Evolutionary conservation across 2,329 filamentous ascomycete species (phyloP).

Genomic region (Penicillium vulpinum): DNA sequence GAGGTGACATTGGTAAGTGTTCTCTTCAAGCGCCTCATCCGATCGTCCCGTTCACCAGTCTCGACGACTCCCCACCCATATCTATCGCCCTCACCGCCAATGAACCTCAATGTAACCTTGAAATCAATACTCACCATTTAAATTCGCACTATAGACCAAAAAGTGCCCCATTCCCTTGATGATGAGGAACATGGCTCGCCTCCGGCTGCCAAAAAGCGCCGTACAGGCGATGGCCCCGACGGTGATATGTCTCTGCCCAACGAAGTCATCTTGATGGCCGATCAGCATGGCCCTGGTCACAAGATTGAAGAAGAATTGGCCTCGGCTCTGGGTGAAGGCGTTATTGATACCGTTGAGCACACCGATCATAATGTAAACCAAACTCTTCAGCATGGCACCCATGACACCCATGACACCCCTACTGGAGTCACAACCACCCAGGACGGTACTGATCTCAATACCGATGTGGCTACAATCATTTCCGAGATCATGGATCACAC

Average conservation of each 20-base stretch:
- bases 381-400: slow-evolving; percentile 19
- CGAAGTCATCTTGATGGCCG: slow-evolving; percentile 20
- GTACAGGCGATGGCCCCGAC: slow-evolving; percentile 34
- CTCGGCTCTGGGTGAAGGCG: slow-evolving; percentile 34
- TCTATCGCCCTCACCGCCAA: not conserved
- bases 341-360: slow-evolving; percentile 29
- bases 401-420: slow-evolving; percentile 19
- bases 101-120: slow-evolving; percentile 2
- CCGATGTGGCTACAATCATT: slow-evolving; percentile 43
- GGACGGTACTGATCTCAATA: slow-evolving; percentile 29
- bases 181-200: slow-evolving; percentile 35
- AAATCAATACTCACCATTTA: not conserved
- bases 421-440: slow-evolving; percentile 20
- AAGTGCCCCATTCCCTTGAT: slow-evolving; percentile 34
- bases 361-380: slow-evolving; percentile 23
- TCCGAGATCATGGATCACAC: slow-evolving; percentile 47
- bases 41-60: slow-evolving; percentile 6
- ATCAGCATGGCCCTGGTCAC: slow-evolving; percentile 31
- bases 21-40: slow-evolving; percentile 4
- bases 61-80: slow-evolving; percentile 1
- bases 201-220: slow-evolving; percentile 43
- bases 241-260: slow-evolving; percentile 24
- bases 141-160: slow-evolving; percentile 25
- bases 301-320: slow-evolving; percentile 41
- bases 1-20: slow-evolving; percentile 38